Evolutionary conservation across 331 rosid species (phyloP), one percentile per base, ranked within the genome.

Genomic region (Erythrophleum ivorense): DNA sequence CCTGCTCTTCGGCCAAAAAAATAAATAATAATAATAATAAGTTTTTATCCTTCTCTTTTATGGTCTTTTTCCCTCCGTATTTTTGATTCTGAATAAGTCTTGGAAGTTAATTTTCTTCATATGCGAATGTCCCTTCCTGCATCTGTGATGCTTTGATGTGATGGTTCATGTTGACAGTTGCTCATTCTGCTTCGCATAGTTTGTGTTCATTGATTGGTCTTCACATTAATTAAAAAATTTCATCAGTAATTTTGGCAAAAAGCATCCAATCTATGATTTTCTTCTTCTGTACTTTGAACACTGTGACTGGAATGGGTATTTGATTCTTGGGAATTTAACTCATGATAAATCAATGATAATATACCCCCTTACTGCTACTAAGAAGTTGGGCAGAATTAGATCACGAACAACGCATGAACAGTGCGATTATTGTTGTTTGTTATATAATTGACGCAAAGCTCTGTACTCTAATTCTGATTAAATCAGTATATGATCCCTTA

Each of bases 161-260:
- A 62, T 63, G 5, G 11, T 2, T 64, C 46, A 13, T 34, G 4
- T 34, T 33, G n/a, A 31, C 11, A 38, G 18, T 83, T 83, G 81
- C 33, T 48, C 5, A 13, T 58, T 58, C 31, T 69, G 29, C 70
- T 76, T 45, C 78, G 85, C 81, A 34, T 40, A 62, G 15, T 12
- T 12, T 63, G 79, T 34, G 73, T 84, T 71, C 65, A 73, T 76
- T 40, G 72, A 76, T 53, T 85, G 12, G 66, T 71, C 45, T 62
- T 48, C 18, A 7, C 18, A 38, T 33, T 45, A 2, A 7, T 46
- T 38, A 29, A 80, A 72, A 13, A 5, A 2, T 48, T 62, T 53
- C 18, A 21, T 0, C 18, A 16, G 9, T 63, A 31, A 54, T 67
- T 72, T 59, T 48, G 9, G 48, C 48, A 60, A 62, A 50, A 21